Conservation (phyloP, 1,284 basidiomycete genomes). For the Puccinia coronata region DNA sequence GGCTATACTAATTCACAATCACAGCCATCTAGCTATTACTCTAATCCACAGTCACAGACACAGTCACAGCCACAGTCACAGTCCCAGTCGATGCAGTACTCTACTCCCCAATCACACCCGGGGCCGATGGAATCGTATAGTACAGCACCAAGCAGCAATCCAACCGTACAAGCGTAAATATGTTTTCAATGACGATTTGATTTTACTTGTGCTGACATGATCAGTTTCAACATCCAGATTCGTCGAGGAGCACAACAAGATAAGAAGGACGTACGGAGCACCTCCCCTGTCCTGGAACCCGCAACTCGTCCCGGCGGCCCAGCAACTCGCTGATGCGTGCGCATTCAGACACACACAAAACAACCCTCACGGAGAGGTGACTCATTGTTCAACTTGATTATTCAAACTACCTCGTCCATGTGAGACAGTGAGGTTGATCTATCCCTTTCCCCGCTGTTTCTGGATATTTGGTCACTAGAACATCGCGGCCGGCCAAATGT, state of each 20-base stretch:
- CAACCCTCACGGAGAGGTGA: constrained; percentile 45
- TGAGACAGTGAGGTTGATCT: neutral
- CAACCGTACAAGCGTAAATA: too few relatives aligned
- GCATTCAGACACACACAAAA: constrained; percentile 37
- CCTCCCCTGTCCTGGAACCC: constrained; percentile 34
- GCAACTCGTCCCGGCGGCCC: constrained; percentile 7
- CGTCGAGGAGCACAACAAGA: constrained; percentile 41
- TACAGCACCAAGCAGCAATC: too few relatives aligned
- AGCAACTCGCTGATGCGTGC: constrained; percentile 22
- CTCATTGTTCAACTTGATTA: neutral
- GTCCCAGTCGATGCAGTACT: too few relatives aligned
- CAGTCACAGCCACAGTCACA: too few relatives aligned
- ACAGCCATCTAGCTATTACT: too few relatives aligned
- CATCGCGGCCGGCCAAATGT: constrained; percentile 46
- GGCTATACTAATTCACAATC: too few relatives aligned
- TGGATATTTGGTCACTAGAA: constrained; percentile 22
- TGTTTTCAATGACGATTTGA: too few relatives aligned
- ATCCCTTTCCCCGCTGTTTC: neutral
- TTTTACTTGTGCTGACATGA: neutral
- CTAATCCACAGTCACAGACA: too few relatives aligned
- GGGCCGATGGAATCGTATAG: too few relatives aligned
- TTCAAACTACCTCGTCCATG: neutral
- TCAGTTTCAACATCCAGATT: neutral
- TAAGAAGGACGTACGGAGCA: constrained; percentile 20
- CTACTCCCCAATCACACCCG: too few relatives aligned